Conservation (phyloP, 768 basidiomycete genomes). For the Mycena rebaudengoi region DNA sequence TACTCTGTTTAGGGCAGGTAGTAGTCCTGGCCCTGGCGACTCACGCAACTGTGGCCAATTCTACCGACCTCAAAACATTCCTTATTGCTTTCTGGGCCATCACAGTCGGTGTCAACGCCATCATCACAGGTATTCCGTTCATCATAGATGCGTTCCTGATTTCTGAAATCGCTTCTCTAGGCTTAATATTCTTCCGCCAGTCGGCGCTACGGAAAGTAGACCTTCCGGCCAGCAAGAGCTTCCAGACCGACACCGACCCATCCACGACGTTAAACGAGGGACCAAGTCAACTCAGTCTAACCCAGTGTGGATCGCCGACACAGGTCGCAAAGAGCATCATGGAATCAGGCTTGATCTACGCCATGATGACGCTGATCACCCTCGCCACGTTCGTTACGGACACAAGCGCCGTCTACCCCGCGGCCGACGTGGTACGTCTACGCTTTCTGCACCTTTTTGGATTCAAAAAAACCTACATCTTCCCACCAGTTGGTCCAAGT, state of each 20-base stretch:
- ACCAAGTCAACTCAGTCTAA: too few relatives aligned
- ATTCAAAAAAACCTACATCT: background rate
- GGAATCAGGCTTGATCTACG: slow-evolving; percentile 23
- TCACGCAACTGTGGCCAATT: too few relatives aligned
- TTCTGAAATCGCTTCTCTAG: too few relatives aligned
- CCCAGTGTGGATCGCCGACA: too few relatives aligned
- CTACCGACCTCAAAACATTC: background rate
- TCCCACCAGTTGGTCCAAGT: slow-evolving; percentile 14
- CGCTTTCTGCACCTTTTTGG: too few relatives aligned
- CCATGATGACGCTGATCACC: slow-evolving; percentile 1
- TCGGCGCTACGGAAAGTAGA: slow-evolving; percentile 4
- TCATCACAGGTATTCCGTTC: slow-evolving; percentile 14
- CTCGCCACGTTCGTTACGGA: slow-evolving; percentile 16
- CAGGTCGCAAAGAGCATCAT: too few relatives aligned
- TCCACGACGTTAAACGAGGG: background rate
- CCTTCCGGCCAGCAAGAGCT: background rate
- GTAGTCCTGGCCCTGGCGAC: slow-evolving; percentile 17
- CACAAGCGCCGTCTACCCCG: slow-evolving; percentile 2
- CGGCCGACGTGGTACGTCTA: slow-evolving; percentile 14
- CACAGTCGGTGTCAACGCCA: slow-evolving; percentile 12
- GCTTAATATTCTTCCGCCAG: slow-evolving; percentile 10
- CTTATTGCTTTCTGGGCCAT: slow-evolving; percentile 19
- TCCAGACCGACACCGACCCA: background rate
- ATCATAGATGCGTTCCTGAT: too few relatives aligned
- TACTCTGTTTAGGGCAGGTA: slow-evolving; percentile 16